phyloP scores from a whole-genome alignment of 129 eudicot species.

The Lactuca sativa region DNA sequence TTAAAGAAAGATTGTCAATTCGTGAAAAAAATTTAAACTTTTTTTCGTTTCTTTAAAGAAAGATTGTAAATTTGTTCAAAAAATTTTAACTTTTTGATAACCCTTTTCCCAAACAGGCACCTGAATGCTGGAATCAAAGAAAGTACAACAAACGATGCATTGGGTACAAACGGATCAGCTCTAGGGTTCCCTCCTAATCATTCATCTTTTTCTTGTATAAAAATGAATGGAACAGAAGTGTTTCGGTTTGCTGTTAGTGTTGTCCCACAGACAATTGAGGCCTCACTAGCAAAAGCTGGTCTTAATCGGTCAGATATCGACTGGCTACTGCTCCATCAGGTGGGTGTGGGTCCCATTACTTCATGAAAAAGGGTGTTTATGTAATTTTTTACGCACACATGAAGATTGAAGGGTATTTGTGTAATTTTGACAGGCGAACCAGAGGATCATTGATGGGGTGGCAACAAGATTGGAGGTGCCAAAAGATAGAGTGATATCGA shows the following conservation, averaged over 20 bases:
- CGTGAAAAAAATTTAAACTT: constrained; percentile 1
- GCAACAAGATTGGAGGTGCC: constrained; percentile 78
- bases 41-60: not conserved
- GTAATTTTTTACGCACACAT: not conserved
- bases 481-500: constrained; percentile 77
- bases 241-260: constrained; percentile 79
- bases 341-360: constrained; percentile 17
- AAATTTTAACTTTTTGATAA: not conserved
- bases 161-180: constrained; percentile 62
- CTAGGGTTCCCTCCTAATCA: constrained; percentile 56
- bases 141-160: constrained; percentile 35
- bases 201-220: constrained; percentile 59
- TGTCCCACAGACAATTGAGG: constrained; percentile 81
- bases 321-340: constrained; percentile 97
- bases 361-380: not conserved
- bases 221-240: constrained; percentile 90
- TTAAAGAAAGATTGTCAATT: not conserved
- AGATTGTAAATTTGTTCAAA: not conserved
- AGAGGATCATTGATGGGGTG: constrained; percentile 91
- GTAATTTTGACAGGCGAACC: constrained; percentile 65
- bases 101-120: constrained; percentile 48
- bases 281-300: constrained; percentile 80
- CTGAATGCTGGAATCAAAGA: constrained; percentile 57
- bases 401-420: not conserved
- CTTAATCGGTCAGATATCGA: constrained; percentile 61